phyloP scores from a whole-genome alignment of 768 basidiomycete species.

The Scleroderma citrinum region DNA sequence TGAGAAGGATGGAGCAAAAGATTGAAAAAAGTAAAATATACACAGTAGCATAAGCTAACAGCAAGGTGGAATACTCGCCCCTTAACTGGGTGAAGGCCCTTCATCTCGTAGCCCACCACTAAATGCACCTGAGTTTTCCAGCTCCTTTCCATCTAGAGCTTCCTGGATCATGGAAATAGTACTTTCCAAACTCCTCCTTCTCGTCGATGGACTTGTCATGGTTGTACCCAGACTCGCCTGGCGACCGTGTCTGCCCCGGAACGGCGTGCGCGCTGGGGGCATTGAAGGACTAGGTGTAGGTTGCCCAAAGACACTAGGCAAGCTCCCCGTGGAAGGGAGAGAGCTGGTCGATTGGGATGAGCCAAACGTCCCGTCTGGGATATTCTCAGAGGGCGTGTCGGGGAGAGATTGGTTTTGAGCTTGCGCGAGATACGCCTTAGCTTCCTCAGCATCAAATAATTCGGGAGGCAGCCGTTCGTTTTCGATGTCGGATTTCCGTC shows the following conservation, averaged over 20 bases:
- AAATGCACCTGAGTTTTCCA: slow-evolving; percentile 25
- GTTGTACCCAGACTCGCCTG: slow-evolving; percentile 81
- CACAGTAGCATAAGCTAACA: background rate
- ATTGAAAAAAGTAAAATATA: background rate
- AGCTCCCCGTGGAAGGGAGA: slow-evolving; percentile 20
- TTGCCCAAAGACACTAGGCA: slow-evolving; percentile 14
- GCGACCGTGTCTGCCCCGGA: slow-evolving; percentile 54
- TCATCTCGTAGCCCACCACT: background rate
- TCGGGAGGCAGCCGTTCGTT: slow-evolving; percentile 98
- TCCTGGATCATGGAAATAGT: slow-evolving; percentile 95
- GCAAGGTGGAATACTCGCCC: background rate
- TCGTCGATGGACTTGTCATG: slow-evolving; percentile 83
- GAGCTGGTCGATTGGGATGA: slow-evolving; percentile 17
- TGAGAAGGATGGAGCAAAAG: background rate
- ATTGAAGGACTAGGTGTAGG: slow-evolving; percentile 37
- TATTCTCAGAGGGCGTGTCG: slow-evolving; percentile 42
- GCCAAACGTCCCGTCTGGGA: slow-evolving; percentile 38
- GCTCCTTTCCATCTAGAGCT: slow-evolving; percentile 73
- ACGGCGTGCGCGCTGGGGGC: slow-evolving; percentile 42
- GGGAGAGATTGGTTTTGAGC: slow-evolving; percentile 39
- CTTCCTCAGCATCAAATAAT: slow-evolving; percentile 75
- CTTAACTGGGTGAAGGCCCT: background rate
- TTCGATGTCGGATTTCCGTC: slow-evolving; percentile 96
- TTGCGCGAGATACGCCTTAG: slow-evolving; percentile 50
- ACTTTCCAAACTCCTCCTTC: slow-evolving; percentile 88